A percentile compares a stretch with the other conserved stretches of the same genome.
Evolutionary conservation across 768 basidiomycete genomes (phyloP).

Genomic region (Daedaleopsis sinensis): DNA sequence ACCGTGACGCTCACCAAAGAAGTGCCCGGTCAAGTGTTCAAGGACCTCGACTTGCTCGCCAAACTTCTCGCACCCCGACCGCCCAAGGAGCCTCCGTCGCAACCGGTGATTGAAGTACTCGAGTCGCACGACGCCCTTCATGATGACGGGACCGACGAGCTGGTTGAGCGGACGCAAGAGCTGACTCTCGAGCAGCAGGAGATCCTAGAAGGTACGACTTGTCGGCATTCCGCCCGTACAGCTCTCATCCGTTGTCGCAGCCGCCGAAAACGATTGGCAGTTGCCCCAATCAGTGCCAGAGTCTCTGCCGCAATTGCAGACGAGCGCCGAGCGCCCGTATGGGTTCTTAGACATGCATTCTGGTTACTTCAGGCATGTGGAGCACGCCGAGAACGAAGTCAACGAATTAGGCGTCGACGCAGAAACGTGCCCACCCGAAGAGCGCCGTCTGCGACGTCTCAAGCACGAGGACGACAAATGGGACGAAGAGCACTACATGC

Average conservation of each 20-base stretch:
- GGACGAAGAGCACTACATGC: constrained; percentile 88
- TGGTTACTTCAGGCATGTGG: constrained; percentile 74
- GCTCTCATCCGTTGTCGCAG: constrained; percentile 39
- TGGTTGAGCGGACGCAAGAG: constrained; percentile 45
- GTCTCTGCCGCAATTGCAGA: constrained; percentile 39
- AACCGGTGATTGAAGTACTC: constrained; percentile 61
- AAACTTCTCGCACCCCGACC: constrained; percentile 74
- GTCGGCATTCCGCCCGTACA: neutral
- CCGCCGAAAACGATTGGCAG: constrained; percentile 80
- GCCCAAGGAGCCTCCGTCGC: constrained; percentile 32
- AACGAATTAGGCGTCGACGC: constrained; percentile 75
- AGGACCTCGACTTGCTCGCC: constrained; percentile 78
- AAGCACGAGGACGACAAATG: constrained; percentile 76
- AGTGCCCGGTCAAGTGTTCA: constrained; percentile 63
- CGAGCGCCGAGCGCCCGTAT: constrained; percentile 55
- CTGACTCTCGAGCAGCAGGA: constrained; percentile 55
- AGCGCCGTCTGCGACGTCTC: constrained; percentile 56
- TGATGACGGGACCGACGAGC: constrained; percentile 37
- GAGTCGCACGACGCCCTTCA: constrained; percentile 27
- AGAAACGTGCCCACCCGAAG: constrained; percentile 53
- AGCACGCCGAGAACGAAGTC: constrained; percentile 79
- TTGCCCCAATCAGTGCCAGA: constrained; percentile 64
- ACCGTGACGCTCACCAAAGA: constrained; percentile 75
- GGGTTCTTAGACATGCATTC: constrained; percentile 78
- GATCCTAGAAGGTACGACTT: constrained; percentile 54